Evolutionary conservation across 768 basidiomycete species (phyloP), one percentile per base, ranked within the genome.

Genomic region (Trametes elegans): DNA sequence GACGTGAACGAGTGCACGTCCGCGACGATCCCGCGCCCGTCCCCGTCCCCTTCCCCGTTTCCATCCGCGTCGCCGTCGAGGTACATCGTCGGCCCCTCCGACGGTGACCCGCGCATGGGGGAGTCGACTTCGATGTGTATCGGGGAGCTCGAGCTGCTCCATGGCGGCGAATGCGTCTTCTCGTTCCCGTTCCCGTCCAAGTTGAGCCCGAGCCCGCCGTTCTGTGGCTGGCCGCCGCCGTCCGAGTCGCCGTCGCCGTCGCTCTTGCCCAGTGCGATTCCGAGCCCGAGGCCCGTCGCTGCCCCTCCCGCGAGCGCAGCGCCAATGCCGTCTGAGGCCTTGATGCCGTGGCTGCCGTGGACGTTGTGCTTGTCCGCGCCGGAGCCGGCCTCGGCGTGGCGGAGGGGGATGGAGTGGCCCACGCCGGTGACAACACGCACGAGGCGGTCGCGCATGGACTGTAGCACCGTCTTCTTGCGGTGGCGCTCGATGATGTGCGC

Each of bases 1-100:
- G 72, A 73, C 0, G 67, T 67, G 43, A 74, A 66, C 14, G 70
- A 68, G 13, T 64, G 63, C 11, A 51, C 63, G 29, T 70, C 69
- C 3, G 65, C 58, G 36, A 71, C 49, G 3, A 67, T 58, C 1
- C 58, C 60, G 3, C 47, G 51, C 11, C 60, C 60, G 5, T 59
- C 60, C 3, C 56, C 57, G 8, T 54, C n/a, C n/a, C n/a, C n/a
- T n/a, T n/a, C n/a, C n/a, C n/a, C n/a, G n/a, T n/a, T n/a, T n/a
- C n/a, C n/a, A n/a, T n/a, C n/a, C n/a, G n/a, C n/a, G n/a, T n/a
- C n/a, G n/a, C n/a, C 53, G 27, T 35, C 44, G 39, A 39, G 18
- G 10, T 49, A 31, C 41, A 44, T 26, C 27, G 49, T 51, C 28
- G 40, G 36, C 23, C 57, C 55, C 13, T 52, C 45, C n/a, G 52